Conservation (phyloP, 176 grass and related monocot species). For the Eleusine indica region DNA sequence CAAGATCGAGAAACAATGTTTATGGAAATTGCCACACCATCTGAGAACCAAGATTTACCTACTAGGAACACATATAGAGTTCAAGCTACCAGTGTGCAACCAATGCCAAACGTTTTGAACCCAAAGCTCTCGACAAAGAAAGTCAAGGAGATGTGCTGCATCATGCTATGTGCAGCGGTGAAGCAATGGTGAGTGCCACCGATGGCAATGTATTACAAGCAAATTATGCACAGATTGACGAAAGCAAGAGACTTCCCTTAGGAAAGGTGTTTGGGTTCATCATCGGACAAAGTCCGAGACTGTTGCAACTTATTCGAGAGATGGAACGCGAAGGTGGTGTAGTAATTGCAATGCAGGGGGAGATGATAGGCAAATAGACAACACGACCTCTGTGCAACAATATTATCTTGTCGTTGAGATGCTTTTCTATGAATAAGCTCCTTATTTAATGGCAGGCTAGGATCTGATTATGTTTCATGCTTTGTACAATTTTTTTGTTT, state of each 20-base stretch:
- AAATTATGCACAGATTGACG: background rate
- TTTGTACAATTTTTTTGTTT: no score
- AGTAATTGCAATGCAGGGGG: background rate
- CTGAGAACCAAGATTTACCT: background rate
- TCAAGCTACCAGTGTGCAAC: background rate
- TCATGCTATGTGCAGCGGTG: background rate
- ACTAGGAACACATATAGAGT: background rate
- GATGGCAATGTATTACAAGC: background rate
- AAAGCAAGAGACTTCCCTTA: background rate
- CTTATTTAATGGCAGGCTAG: no score
- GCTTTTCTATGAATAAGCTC: no score
- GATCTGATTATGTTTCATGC: no score
- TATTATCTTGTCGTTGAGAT: no score
- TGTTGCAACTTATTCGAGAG: background rate
- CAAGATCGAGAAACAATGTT: background rate
- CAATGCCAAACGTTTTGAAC: background rate
- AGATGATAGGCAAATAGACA: background rate
- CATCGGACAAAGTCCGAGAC: background rate
- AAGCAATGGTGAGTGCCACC: background rate
- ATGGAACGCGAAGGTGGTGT: background rate
- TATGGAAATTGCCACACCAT: fast-evolving
- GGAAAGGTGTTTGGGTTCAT: background rate
- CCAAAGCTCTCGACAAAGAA: background rate
- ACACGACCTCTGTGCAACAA: background rate
- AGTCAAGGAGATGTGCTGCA: background rate